phyloP scores from a whole-genome alignment of 78 protist species.

The Monocercomonoides exilis region DNA sequence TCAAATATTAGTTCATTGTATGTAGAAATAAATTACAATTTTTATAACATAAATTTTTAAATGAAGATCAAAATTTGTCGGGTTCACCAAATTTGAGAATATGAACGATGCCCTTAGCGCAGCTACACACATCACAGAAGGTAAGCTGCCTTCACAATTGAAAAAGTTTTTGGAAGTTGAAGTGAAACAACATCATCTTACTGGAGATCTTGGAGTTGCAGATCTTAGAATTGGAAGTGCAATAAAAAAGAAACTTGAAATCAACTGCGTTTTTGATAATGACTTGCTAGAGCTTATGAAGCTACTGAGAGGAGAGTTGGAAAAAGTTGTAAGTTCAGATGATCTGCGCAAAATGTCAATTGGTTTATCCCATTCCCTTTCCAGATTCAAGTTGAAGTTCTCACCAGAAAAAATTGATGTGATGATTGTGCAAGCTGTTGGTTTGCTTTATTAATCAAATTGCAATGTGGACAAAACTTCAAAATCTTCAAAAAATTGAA shows the following conservation, averaged over 20 bases:
- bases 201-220: conserved; percentile 70
- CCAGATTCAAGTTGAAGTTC: conserved; percentile 91
- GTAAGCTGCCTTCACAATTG: conserved; percentile 60
- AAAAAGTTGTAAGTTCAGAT: not conserved
- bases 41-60: not conserved
- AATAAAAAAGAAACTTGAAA: conserved; percentile 68
- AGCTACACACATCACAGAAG: conserved; percentile 67
- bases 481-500: not conserved
- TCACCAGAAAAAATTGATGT: conserved; percentile 95
- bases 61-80: not conserved
- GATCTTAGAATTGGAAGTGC: conserved; percentile 77
- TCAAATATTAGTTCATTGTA: too few relatives aligned
- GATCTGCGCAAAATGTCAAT: conserved; percentile 51
- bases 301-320: not conserved
- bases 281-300: not conserved
- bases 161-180: conserved; percentile 69
- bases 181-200: conserved; percentile 32
- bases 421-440: conserved; percentile 95
- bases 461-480: not conserved
- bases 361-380: conserved; percentile 87
- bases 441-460: too few relatives aligned
- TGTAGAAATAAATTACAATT: too few relatives aligned
- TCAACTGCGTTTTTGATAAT: conserved; percentile 44
- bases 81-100: conserved; percentile 67
- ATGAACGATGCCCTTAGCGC: conserved; percentile 84